These are phyloP conservation scores for Pestalotiopsis sp. DNA, from an alignment of 2,329 filamentous ascomycete genomes.

Conservation along the genomic window DNA sequence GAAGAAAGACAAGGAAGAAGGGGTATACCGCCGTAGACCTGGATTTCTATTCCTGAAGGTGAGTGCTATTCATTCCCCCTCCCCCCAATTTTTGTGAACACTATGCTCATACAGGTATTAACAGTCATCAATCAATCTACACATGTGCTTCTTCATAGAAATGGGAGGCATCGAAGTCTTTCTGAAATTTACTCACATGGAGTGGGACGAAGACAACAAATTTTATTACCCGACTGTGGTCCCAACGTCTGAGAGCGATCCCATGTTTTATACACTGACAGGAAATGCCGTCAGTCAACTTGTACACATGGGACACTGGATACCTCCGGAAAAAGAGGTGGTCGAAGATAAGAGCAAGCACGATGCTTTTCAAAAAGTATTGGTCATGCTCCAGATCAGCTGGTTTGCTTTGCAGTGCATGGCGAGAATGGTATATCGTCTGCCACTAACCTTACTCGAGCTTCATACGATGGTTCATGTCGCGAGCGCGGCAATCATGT, in stretches of 20 bases:
- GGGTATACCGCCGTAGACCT: neutral
- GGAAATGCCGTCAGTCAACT: neutral
- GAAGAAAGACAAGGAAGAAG: neutral
- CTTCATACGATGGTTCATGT: neutral
- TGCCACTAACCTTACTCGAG: neutral
- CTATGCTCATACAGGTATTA: neutral
- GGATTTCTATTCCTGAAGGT: no score
- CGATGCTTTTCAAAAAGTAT: neutral
- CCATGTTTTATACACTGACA: neutral
- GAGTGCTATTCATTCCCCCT: no score
- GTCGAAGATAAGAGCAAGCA: neutral
- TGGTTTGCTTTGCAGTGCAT: constrained; percentile 1
- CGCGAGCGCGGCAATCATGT: neutral
- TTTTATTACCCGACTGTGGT: neutral
- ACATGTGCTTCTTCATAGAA: neutral
- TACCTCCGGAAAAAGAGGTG: neutral
- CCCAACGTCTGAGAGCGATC: neutral
- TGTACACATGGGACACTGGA: neutral
- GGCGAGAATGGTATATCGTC: neutral
- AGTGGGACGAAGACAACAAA: neutral
- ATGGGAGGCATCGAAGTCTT: neutral
- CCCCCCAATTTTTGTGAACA: neutral
- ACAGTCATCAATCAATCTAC: neutral
- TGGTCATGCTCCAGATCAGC: neutral
- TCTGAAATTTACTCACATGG: neutral